Percentiles rank a stretch among this genome's conserved stretches.
Conservation (phyloP, 169 alveolate species). For the Plasmodium coatneyi region DNA sequence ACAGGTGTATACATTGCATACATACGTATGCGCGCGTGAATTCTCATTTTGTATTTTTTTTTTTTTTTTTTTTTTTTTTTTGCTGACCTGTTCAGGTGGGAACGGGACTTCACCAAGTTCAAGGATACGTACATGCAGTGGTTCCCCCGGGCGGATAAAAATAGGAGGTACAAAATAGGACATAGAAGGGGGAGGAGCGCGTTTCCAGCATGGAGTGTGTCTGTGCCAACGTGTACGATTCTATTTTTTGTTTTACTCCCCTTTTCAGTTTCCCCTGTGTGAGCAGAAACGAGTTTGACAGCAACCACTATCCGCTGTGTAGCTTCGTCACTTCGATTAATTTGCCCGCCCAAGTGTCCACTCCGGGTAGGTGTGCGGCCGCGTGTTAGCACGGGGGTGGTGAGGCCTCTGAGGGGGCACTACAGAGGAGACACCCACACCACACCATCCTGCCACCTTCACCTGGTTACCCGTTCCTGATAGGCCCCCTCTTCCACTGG, state of each 20-base stretch:
- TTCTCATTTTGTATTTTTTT: background rate
- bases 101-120: constrained; percentile 84
- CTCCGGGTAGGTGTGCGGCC: constrained; percentile 28
- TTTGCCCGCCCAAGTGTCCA: constrained; percentile 75
- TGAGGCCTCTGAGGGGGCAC: background rate
- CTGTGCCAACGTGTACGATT: too few species aligned
- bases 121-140: constrained; percentile 84
- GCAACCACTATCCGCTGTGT: constrained; percentile 62
- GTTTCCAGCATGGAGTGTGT: background rate
- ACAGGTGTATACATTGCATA: background rate
- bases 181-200: background rate
- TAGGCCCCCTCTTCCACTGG: constrained; percentile 82
- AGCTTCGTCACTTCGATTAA: constrained; percentile 67
- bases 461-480: background rate
- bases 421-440: background rate
- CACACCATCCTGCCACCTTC: background rate
- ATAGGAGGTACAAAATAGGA: constrained; percentile 41
- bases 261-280: constrained; percentile 57
- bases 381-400: background rate
- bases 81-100: constrained; percentile 77
- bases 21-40: background rate
- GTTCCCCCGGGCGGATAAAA: constrained; percentile 84
- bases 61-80: background rate
- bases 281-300: constrained; percentile 73
- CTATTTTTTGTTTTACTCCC: background rate